These are phyloP conservation scores for Bertia moriformis DNA, from an alignment of 2,329 filamentous ascomycete genomes.

Conservation along the genomic window DNA sequence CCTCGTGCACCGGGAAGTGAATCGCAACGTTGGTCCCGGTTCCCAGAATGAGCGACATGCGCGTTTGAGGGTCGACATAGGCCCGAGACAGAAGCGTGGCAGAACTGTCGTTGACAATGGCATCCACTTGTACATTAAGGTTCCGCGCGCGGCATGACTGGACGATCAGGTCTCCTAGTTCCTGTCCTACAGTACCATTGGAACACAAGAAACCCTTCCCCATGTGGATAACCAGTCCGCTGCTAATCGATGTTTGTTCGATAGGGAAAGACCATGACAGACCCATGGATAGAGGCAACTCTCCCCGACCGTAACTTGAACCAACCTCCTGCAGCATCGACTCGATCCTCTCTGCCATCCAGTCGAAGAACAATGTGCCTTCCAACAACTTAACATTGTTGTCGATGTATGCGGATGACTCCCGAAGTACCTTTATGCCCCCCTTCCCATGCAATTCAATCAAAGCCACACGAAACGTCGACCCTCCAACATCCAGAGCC, in stretches of 20 bases:
- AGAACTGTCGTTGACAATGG: slow-evolving; percentile 54
- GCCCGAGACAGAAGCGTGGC: slow-evolving; percentile 53
- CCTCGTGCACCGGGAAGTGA: slow-evolving; percentile 41
- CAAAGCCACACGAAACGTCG: slow-evolving; percentile 49
- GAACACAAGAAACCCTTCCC: slow-evolving; percentile 52
- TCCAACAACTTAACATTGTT: slow-evolving; percentile 37
- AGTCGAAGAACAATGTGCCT: slow-evolving; percentile 49
- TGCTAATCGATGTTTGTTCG: slow-evolving; percentile 51
- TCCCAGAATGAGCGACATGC: slow-evolving; percentile 51
- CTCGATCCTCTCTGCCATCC: slow-evolving; percentile 51
- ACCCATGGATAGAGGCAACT: slow-evolving; percentile 36
- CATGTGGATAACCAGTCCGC: slow-evolving; percentile 45
- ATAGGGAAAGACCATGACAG: slow-evolving; percentile 59
- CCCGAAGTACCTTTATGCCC: slow-evolving; percentile 23
- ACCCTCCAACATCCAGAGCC: slow-evolving; percentile 55
- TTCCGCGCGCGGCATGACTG: slow-evolving; percentile 32
- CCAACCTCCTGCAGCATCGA: slow-evolving; percentile 31
- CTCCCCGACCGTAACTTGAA: slow-evolving; percentile 17
- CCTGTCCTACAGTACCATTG: slow-evolving; percentile 39
- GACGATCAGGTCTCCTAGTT: slow-evolving; percentile 43
- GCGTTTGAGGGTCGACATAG: slow-evolving; percentile 40
- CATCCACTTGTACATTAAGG: slow-evolving; percentile 38
- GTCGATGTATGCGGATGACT: slow-evolving; percentile 21
- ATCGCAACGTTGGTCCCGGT: slow-evolving; percentile 55
- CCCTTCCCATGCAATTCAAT: slow-evolving; percentile 43